phyloP scores from a whole-genome alignment of 257 asterid genomes.

The Prunella vulgaris region DNA sequence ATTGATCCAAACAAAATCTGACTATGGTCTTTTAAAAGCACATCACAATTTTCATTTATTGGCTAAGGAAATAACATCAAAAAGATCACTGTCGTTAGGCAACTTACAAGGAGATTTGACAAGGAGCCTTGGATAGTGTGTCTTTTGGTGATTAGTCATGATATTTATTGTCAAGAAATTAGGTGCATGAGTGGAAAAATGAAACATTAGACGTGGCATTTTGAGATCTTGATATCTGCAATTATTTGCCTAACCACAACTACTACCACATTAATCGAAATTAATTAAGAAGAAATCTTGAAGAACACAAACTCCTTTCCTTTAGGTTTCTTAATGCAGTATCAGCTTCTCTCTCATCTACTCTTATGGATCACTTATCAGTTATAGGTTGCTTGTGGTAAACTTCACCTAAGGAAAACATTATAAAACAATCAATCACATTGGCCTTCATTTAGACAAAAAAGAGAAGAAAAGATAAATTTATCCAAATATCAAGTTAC shows the following conservation, averaged over 20 bases:
- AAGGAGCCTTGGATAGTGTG: not conserved
- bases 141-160: constrained; percentile 1
- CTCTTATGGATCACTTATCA: constrained; percentile 7
- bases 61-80: no score
- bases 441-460: not conserved
- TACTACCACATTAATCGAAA: not conserved
- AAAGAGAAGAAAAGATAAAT: not conserved
- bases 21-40: no score
- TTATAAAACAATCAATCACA: not conserved
- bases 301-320: not conserved
- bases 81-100: no score
- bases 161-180: not conserved
- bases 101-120: not conserved
- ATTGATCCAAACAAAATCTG: no score
- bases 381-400: constrained; percentile 23
- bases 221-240: not conserved
- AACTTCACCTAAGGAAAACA: constrained; percentile 18
- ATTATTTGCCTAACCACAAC: constrained; percentile 1
- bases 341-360: not conserved
- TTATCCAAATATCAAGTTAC: not conserved
- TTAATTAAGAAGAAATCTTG: not conserved
- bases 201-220: not conserved
- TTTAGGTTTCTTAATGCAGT: not conserved
- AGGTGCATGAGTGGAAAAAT: not conserved
- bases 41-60: no score